These are phyloP conservation scores for Serendipita sp. DNA, from an alignment of 768 basidiomycete genomes.

Conservation along the genomic window DNA sequence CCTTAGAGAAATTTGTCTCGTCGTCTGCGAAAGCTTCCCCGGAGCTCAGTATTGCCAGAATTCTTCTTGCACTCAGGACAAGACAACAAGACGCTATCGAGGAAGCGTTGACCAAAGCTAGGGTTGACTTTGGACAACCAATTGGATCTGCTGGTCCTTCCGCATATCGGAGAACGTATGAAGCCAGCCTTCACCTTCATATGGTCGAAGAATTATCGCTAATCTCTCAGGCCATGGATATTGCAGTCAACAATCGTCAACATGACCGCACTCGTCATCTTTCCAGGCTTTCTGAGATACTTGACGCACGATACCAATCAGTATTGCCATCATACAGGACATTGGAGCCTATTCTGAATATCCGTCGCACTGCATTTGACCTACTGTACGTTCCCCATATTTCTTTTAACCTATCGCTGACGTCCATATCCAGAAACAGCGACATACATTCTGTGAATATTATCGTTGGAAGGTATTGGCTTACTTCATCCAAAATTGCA, in stretches of 20 bases:
- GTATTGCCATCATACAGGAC: slow-evolving; percentile 79
- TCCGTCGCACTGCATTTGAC: slow-evolving; percentile 72
- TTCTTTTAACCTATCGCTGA: not conserved
- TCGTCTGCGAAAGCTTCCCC: slow-evolving; percentile 34
- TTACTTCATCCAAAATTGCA: slow-evolving; percentile 88
- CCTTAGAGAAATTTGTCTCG: slow-evolving; percentile 46
- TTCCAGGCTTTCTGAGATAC: not conserved
- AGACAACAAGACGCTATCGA: slow-evolving; percentile 32
- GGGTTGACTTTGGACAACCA: slow-evolving; percentile 57
- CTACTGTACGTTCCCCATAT: slow-evolving; percentile 35
- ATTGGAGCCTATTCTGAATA: slow-evolving; percentile 77
- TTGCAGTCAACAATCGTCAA: not conserved
- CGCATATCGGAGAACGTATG: slow-evolving; percentile 77
- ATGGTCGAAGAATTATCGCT: slow-evolving; percentile 72
- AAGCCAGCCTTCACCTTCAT: slow-evolving; percentile 73
- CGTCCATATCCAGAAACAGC: slow-evolving; percentile 1
- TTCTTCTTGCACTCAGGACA: slow-evolving; percentile 63
- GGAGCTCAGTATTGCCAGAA: slow-evolving; percentile 57
- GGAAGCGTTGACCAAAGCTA: slow-evolving; percentile 44
- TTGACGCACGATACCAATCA: slow-evolving; percentile 17
- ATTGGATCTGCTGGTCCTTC: slow-evolving; percentile 67
- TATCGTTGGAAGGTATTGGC: slow-evolving; percentile 76
- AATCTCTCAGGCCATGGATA: slow-evolving; percentile 16
- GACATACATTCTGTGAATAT: slow-evolving; percentile 26
- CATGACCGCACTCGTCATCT: not conserved